phyloP scores from a whole-genome alignment of 192 early-diverging fungal genomes.

The Coemansia sp. region DNA sequence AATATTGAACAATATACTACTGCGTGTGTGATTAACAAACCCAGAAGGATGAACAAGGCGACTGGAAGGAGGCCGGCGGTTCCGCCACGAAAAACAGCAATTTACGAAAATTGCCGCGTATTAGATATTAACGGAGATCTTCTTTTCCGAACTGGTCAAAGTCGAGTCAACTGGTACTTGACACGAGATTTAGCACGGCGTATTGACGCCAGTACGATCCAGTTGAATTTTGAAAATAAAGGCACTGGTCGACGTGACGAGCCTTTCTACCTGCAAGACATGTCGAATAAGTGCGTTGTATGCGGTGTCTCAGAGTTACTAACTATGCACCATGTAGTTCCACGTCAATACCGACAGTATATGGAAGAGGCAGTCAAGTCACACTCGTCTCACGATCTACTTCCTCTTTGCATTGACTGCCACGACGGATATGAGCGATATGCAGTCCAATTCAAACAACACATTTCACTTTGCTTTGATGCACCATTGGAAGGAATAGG shows the following conservation, averaged over 20 bases:
- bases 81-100: conserved; percentile 19
- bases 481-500: conserved; percentile 43
- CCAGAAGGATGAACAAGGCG: background rate
- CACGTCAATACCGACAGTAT: conserved; percentile 41
- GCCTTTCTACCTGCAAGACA: conserved; percentile 52
- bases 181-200: conserved; percentile 27
- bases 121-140: conserved; percentile 41
- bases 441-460: conserved; percentile 25
- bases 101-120: conserved; percentile 49
- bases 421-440: conserved; percentile 48
- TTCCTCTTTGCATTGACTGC: conserved; percentile 37
- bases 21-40: background rate
- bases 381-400: conserved; percentile 45
- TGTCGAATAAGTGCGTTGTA: conserved; percentile 40
- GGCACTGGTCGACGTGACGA: conserved; percentile 35
- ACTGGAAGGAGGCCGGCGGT: conserved; percentile 1
- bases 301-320: conserved; percentile 15
- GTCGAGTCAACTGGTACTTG: conserved; percentile 44
- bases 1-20: background rate
- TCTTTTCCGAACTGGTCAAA: conserved; percentile 30
- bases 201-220: conserved; percentile 41
- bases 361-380: conserved; percentile 43
- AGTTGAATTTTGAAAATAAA: conserved; percentile 46
- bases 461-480: conserved; percentile 32
- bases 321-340: conserved; percentile 51